phyloP scores from a whole-genome alignment of 768 basidiomycete species.

The Lentinula guzmanii region DNA sequence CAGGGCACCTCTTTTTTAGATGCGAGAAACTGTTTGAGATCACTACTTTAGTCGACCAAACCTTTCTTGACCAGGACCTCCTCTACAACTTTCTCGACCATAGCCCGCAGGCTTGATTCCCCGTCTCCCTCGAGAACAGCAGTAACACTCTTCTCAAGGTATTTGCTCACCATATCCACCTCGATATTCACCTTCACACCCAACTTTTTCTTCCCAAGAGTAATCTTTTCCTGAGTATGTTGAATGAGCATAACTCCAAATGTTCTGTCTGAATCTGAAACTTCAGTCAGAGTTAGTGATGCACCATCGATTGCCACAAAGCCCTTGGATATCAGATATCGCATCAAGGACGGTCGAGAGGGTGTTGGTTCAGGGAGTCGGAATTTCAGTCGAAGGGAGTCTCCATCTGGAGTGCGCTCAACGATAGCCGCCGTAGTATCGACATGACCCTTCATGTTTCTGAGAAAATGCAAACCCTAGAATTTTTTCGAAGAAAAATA shows the following conservation, averaged over 20 bases:
- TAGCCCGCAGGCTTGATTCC: constrained; percentile 34
- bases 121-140: constrained; percentile 58
- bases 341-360: constrained; percentile 57
- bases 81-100: constrained; percentile 57
- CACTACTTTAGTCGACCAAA: constrained; percentile 13
- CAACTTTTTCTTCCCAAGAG: constrained; percentile 64
- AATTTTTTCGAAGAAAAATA: constrained; percentile 21
- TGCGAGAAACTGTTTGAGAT: too few relatives aligned
- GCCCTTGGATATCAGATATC: constrained; percentile 89
- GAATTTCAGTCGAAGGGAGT: constrained; percentile 83
- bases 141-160: constrained; percentile 77
- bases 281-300: constrained; percentile 84
- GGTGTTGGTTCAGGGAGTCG: constrained; percentile 58
- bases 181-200: constrained; percentile 92
- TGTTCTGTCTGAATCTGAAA: constrained; percentile 51
- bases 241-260: constrained; percentile 95
- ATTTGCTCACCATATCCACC: constrained; percentile 92
- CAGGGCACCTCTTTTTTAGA: neutral
- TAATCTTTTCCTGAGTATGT: constrained; percentile 88
- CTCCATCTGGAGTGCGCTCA: constrained; percentile 65
- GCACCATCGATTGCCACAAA: constrained; percentile 93
- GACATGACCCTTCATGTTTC: constrained; percentile 71
- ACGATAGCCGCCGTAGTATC: constrained; percentile 82
- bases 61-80: constrained; percentile 45
- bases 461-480: neutral